phyloP scores from a whole-genome alignment of 306 rosid species.

The Trifolium pratense region DNA sequence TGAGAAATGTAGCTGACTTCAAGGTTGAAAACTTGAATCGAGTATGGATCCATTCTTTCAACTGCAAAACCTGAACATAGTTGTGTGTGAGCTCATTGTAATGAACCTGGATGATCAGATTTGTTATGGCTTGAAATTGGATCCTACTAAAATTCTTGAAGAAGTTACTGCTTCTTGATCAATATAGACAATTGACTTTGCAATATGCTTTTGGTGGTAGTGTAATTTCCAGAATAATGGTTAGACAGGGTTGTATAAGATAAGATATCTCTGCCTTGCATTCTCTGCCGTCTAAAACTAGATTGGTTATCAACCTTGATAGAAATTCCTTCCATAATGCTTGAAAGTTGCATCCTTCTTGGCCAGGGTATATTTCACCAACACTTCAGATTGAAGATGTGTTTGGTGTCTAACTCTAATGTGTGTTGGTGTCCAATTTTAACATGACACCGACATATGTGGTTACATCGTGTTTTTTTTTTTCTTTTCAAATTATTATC shows the following conservation, averaged over 20 bases:
- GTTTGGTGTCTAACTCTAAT: neutral
- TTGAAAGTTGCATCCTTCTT: neutral
- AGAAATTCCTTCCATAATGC: neutral
- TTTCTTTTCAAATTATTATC: neutral
- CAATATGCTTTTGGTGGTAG: neutral
- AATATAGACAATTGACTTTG: neutral
- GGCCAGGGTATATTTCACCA: neutral
- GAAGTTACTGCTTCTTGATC: conserved; percentile 3
- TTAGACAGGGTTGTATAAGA: neutral
- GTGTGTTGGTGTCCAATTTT: neutral
- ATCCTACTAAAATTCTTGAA: neutral
- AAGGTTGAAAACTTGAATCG: neutral
- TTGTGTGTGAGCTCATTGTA: conserved; percentile 5
- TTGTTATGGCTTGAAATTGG: neutral
- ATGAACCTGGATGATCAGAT: neutral
- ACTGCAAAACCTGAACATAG: neutral
- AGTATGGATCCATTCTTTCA: conserved; percentile 10
- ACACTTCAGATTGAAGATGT: neutral
- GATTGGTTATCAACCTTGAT: neutral
- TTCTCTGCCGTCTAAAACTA: neutral
- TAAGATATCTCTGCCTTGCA: neutral
- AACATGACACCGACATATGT: neutral
- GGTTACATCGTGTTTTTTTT: neutral
- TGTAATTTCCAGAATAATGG: neutral
- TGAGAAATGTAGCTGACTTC: conserved; percentile 20